Base-by-base conservation (phyloP, 176 grass and related monocot genomes). In the Oryza australiensis region DNA sequence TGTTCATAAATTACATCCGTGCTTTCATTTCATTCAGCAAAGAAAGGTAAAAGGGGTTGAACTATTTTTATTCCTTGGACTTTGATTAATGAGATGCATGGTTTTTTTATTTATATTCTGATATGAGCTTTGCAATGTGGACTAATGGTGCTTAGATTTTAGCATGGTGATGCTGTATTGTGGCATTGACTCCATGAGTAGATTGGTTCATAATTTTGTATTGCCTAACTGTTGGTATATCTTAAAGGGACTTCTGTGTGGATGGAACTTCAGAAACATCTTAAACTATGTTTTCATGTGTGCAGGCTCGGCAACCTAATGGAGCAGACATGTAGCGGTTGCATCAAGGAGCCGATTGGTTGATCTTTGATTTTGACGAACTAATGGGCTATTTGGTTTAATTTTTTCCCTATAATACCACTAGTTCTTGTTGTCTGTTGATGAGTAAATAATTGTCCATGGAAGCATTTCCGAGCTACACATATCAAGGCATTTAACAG, bases 341-440 rank as follows among this genome's bases (percentile, higher is more conserved):
- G 88, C 88, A 40, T 75, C 75, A 18, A 80, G n/a, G 85, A 45
- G 88, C 95, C 3, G 92, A 98, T 76, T 98, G 92, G 95, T 83
- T 88, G 12, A 63, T 98, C 32, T 88, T 93, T 32, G 41, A 89
- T 60, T 98, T 98, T 79, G 68, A 98, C 84, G 95, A 93, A n/a
- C 62, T 98, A 63, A 80, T 97, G 34, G 40, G 4, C 6, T 42
- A 0, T 42, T 77, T 76, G 26, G 45, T 48, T 12, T 16, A 16
- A 16, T 48, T 13, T 16, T 48, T 48, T 48, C 16, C 5, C 45
- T 14, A 16, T 12, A 16, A 48, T 48, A 48, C 45, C 4, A 16
- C 13, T 3, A 48, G 12, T 48, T 48, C 45, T 48, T 48, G 16
- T 12, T 48, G 14, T 4, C 12, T 15, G 12, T 48, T 5, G 1